These are phyloP conservation scores for Hypholoma fasciculare DNA, from an alignment of 768 basidiomycete species.

Conservation along the genomic window DNA sequence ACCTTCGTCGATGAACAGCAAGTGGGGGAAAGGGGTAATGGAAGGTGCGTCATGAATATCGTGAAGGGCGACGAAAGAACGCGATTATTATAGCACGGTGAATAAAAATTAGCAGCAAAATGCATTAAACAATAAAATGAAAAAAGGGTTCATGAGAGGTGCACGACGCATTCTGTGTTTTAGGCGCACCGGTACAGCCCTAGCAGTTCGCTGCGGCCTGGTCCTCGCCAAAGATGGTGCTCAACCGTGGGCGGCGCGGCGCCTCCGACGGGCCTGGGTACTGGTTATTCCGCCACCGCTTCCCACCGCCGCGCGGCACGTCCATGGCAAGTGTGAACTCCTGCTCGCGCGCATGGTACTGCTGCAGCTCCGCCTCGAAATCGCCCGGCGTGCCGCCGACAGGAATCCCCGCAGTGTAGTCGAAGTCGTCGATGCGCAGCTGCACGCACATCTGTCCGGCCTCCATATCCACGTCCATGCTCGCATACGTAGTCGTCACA, in stretches of 20 bases:
- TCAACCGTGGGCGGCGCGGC: not conserved
- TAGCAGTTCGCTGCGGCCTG: not conserved
- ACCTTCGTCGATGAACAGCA: too few species aligned
- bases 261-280: not conserved
- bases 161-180: too few species aligned
- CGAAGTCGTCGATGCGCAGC: conserved; percentile 7
- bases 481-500: not conserved
- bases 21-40: too few species aligned
- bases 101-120: not conserved
- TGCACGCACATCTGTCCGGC: conserved; percentile 12
- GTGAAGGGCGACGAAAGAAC: not conserved
- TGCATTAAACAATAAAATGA: not conserved
- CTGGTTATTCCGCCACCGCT: not conserved
- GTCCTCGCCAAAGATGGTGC: not conserved
- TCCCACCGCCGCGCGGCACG: conserved; percentile 20
- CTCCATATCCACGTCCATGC: conserved; percentile 12
- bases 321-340: conserved; percentile 51
- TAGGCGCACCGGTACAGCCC: too few species aligned
- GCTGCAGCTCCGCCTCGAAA: conserved; percentile 18
- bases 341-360: conserved; percentile 17
- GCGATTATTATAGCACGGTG: not conserved
- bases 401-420: conserved; percentile 14
- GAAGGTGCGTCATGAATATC: not conserved
- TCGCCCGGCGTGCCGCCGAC: not conserved
- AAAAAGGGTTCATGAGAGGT: not conserved